Base-by-base conservation (phyloP, 352 stramenopile species). In the Thalassiosira mediterranea region DNA sequence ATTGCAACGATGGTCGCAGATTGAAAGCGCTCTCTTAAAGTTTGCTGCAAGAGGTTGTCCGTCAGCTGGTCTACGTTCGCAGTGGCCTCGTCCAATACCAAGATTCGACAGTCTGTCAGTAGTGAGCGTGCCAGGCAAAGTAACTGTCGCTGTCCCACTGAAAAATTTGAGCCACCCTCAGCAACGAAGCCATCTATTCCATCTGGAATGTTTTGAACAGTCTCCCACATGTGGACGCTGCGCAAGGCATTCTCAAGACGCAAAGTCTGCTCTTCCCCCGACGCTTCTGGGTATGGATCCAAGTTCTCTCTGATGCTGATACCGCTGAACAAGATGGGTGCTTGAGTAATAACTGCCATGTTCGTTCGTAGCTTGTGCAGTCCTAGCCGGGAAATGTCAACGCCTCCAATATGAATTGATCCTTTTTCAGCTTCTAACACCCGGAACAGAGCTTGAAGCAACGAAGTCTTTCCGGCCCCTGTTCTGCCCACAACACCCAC, bases 111-210 rank as follows among this genome's bases (percentile, higher is more conserved):
- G 90, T 96, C 82, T 13, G 83, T 89, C 3, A 99, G 79, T 73
- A 98, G 76, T 8, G 97, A 95, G 37, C 97, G 89, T 25, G 94
- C 97, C 85, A 99, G 94, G 49, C 96, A 98, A 23, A 99, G 76
- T 15, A 98, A 88, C 73, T 98, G 96, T 0, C 96, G 88, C 78
- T 99, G 93, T 15, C 95, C 97, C 1, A 97, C 92, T 40, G 83
- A 95, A 72, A 97, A 97, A 83, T 97, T 98, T 38, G 80, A 89
- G 57, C 94, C 96, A 68, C 90, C 93, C 72, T 96, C 95, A 17
- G 53, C 58, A 3, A 93, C 81, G n/a, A n/a, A n/a, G n/a, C n/a
- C n/a, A n/a, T n/a, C n/a, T n/a, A n/a, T n/a, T 38, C 59, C 71
- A 52, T 68, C 75, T 53, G 88, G n/a, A n/a, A n/a, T n/a, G n/a